Base-by-base conservation (phyloP, 2,329 filamentous ascomycete species). In the Diaporthe caulivora region DNA sequence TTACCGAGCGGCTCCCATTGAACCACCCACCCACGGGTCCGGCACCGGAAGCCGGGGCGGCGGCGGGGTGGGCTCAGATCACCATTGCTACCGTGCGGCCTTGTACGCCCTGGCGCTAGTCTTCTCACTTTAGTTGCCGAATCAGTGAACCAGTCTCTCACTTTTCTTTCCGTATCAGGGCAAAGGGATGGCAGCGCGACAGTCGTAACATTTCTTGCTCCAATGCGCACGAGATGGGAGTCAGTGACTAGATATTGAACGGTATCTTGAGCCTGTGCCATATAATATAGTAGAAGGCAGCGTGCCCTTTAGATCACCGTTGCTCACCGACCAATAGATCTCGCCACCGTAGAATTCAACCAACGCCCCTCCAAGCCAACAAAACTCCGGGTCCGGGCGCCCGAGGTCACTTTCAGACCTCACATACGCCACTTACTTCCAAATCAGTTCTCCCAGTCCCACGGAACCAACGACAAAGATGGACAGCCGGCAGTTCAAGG, bases 401-500 rank as follows among this genome's bases (percentile, higher is more conserved):
- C 44, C 29, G 13, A 37, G 6, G 10, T 17, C 26, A 24, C 34
- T n/a, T 9, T 13, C 9, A n/a, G 26, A 31, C 18, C 21, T 49
- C 18, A 26, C 42, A 34, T 5, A n/a, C 42, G 21, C 11, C 29
- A 34, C 21, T 15, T 15, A 34, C 21, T 15, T 15, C 2, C 13
- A 2, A n/a, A 58, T 10, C 21, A 37, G 13, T 8, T 24, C 1
- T 58, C 13, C n/a, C 40, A 6, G 55, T 6, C 37, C 55, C 1
- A 58, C 37, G 15, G 4, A 17, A 7, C 5, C 42, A 18, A 34
- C 44, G 6, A 40, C 62, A 34, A 72, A 58, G 2, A 97, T 98
- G 95, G 91, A 97, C 80, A 91, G 92, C 37, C 86, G 92, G 72
- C 90, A 96, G 79, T 98, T 97, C 83, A 89, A 91, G 76, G 85